phyloP scores from a whole-genome alignment of 1,284 basidiomycete species.

The Puccinia polysora region DNA sequence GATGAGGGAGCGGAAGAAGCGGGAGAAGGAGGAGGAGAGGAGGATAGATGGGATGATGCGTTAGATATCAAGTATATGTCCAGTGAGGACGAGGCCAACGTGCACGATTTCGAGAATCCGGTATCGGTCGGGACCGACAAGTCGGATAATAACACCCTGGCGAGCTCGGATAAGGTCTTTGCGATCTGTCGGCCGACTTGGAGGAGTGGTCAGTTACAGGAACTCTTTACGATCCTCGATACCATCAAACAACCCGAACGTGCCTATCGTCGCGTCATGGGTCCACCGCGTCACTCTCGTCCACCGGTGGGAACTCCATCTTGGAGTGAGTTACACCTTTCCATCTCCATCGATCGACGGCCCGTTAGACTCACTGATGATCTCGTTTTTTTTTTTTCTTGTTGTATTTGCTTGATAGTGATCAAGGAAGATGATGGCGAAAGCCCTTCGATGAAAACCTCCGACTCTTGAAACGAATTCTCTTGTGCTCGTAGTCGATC shows the following conservation, averaged over 20 bases:
- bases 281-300: neutral
- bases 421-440: too few species aligned
- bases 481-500: too few species aligned
- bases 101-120: slow-evolving; percentile 31
- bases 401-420: neutral
- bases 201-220: slow-evolving; percentile 10
- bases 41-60: slow-evolving; percentile 25
- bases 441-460: too few species aligned
- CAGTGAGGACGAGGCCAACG: slow-evolving; percentile 33
- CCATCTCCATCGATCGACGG: neutral
- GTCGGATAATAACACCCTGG: slow-evolving; percentile 12
- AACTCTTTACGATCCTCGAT: slow-evolving; percentile 29
- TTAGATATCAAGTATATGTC: slow-evolving; percentile 42
- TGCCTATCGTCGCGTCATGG: slow-evolving; percentile 32
- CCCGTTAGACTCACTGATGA: too few species aligned
- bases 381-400: too few species aligned
- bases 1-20: neutral
- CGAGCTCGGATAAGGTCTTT: slow-evolving; percentile 37
- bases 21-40: neutral
- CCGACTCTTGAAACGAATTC: too few species aligned
- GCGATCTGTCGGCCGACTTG: slow-evolving; percentile 39
- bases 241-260: slow-evolving; percentile 34
- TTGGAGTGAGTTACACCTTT: slow-evolving; percentile 22
- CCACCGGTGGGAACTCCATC: slow-evolving; percentile 29
- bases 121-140: slow-evolving; percentile 19